A percentile compares a stretch with the other conserved stretches of the same genome.
These are phyloP conservation scores for Arabidopsis arenosa DNA, from an alignment of 345 rosid species.

Conservation along the genomic window DNA sequence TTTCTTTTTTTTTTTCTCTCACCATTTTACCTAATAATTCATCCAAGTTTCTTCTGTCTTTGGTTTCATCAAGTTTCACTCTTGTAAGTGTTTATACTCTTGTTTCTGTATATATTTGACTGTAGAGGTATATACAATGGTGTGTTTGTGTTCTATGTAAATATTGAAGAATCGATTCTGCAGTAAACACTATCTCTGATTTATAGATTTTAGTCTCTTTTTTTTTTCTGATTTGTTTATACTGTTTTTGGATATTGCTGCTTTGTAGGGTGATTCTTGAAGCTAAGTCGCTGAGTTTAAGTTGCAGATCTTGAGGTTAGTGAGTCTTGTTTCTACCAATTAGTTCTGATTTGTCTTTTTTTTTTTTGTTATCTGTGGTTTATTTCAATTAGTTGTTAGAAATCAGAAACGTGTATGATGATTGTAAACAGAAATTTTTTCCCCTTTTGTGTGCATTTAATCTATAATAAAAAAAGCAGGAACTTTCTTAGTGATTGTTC, in stretches of 20 bases:
- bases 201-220: constrained; percentile 12
- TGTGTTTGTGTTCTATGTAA: constrained; percentile 8
- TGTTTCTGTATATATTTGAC: constrained; percentile 22
- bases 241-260: constrained; percentile 13
- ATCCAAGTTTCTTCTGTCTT: neutral
- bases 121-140: constrained; percentile 29
- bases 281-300: constrained; percentile 27
- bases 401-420: constrained; percentile 14
- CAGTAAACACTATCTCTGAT: constrained; percentile 4
- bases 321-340: constrained; percentile 23
- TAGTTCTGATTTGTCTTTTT: neutral
- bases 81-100: constrained; percentile 40
- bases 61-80: constrained; percentile 39
- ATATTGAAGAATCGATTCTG: constrained; percentile 10
- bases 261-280: constrained; percentile 46
- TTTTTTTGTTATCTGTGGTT: neutral
- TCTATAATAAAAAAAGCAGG: neutral
- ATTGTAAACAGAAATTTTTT: neutral
- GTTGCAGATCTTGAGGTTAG: constrained; percentile 56
- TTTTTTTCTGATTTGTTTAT: constrained; percentile 5
- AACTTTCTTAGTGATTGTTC: neutral
- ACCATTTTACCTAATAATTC: neutral
- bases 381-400: constrained; percentile 8
- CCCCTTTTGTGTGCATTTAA: constrained; percentile 19
- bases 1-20: neutral